Percentiles rank a stretch among this genome's conserved stretches.
These are phyloP conservation scores for Monosporascus cannonballus DNA, from an alignment of 2,329 filamentous ascomycete species.

Conservation along the genomic window DNA sequence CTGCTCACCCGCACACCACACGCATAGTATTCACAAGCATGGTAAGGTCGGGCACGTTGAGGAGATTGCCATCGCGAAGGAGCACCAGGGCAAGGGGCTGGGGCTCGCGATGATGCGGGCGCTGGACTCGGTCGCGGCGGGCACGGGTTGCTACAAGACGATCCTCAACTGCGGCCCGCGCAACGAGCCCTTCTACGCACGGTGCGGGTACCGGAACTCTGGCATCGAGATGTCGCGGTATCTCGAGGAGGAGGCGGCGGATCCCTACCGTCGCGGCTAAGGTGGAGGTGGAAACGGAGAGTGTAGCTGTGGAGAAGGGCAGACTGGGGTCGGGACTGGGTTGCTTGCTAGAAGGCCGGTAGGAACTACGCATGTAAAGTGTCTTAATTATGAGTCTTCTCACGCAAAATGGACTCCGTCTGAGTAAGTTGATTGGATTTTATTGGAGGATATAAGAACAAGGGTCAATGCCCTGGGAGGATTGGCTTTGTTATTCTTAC, in stretches of 20 bases:
- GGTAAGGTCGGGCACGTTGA: constrained; percentile 74
- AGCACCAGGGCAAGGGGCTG: constrained; percentile 76
- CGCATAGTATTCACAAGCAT: constrained; percentile 55
- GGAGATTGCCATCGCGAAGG: constrained; percentile 73
- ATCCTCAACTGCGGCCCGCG: constrained; percentile 74
- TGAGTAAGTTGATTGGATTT: too few relatives aligned
- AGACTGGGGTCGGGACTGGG: too few relatives aligned
- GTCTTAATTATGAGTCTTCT: too few relatives aligned
- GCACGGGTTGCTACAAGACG: constrained; percentile 74
- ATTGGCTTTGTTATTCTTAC: too few relatives aligned
- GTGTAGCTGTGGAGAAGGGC: too few relatives aligned
- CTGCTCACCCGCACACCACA: constrained; percentile 3
- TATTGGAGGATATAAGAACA: too few relatives aligned
- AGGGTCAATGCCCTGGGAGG: too few relatives aligned
- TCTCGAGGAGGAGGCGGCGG: constrained; percentile 16
- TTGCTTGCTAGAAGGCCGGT: too few relatives aligned
- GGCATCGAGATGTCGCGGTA: constrained; percentile 26
- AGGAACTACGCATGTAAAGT: too few relatives aligned
- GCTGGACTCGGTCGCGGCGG: constrained; percentile 64
- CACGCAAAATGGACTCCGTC: too few relatives aligned
- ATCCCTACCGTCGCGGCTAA: constrained; percentile 21
- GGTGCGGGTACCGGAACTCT: constrained; percentile 23
- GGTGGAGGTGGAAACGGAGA: too few relatives aligned
- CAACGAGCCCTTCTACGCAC: constrained; percentile 71
- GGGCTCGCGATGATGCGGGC: constrained; percentile 72